Conservation (phyloP, 148 eudicot genomes). For the Vaccinium corymbosum region DNA sequence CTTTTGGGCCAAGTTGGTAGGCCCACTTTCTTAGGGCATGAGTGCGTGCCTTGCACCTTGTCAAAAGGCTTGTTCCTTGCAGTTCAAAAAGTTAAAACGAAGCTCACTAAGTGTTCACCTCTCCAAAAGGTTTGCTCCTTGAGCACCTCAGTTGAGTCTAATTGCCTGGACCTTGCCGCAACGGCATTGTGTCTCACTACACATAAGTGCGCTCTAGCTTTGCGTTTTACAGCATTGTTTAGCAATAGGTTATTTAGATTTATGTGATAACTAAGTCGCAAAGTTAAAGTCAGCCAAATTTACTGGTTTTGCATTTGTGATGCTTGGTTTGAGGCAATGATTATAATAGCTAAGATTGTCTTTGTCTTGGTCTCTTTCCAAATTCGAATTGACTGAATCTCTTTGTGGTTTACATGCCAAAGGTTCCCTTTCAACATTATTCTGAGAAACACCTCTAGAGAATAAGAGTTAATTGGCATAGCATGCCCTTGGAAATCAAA, state of each 20-base stretch:
- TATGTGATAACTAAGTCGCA: background rate
- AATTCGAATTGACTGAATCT: background rate
- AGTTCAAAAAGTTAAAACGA: background rate
- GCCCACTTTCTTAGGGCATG: background rate
- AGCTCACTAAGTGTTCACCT: background rate
- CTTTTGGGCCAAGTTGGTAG: background rate
- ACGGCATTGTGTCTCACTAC: background rate
- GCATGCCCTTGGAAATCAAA: background rate
- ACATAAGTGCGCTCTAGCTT: background rate
- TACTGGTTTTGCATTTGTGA: background rate
- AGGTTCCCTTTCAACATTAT: background rate
- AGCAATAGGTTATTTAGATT: background rate
- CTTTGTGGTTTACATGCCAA: background rate
- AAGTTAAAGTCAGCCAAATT: background rate
- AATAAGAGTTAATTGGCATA: background rate
- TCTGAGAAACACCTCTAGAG: background rate
- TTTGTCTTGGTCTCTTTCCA: background rate
- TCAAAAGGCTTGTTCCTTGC: background rate
- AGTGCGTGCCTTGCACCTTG: background rate
- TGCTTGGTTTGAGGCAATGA: background rate
- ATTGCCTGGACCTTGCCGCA: background rate
- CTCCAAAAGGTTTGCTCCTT: background rate
- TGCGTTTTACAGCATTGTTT: background rate
- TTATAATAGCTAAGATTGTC: background rate
- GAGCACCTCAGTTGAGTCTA: background rate